phyloP scores from a whole-genome alignment of 2,329 filamentous ascomycete species.

The Microsporum canis region DNA sequence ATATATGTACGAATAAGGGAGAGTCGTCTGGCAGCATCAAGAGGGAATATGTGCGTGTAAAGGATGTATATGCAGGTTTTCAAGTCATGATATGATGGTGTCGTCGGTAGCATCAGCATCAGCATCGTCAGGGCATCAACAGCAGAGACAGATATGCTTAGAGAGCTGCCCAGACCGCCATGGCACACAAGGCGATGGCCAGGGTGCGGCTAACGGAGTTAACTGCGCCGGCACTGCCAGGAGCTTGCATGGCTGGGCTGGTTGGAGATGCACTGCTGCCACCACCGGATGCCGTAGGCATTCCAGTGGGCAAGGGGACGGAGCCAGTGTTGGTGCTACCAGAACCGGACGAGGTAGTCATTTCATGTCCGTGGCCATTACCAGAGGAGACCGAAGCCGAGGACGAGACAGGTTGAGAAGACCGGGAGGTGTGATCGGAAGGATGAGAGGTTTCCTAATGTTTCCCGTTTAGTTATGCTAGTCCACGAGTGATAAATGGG shows the following conservation, averaged over 20 bases:
- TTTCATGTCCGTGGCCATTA: not conserved
- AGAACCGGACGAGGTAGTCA: not conserved
- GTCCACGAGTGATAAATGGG: not conserved
- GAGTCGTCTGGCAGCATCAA: not conserved
- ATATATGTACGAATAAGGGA: not conserved
- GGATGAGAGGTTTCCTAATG: constrained; percentile 11
- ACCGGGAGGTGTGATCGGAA: constrained; percentile 1
- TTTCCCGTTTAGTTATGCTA: constrained; percentile 6
- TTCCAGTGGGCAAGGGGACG: not conserved
- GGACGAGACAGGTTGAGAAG: not conserved
- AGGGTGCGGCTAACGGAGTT: not conserved
- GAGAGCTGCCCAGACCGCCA: not conserved
- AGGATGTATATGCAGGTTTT: not conserved
- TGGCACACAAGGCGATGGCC: not conserved
- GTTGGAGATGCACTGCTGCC: not conserved
- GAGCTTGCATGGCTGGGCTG: not conserved
- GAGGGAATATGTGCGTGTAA: not conserved
- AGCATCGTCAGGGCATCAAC: not conserved
- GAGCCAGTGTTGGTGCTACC: not conserved
- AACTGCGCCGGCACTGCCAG: not conserved
- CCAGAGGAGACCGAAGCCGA: not conserved
- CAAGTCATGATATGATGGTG: not conserved
- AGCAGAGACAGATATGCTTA: not conserved
- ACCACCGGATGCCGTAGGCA: not conserved
- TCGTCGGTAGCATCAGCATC: not conserved